These are phyloP conservation scores for Cyberlindnera maritima DNA, from an alignment of 805 yeast species.

Conservation along the genomic window DNA sequence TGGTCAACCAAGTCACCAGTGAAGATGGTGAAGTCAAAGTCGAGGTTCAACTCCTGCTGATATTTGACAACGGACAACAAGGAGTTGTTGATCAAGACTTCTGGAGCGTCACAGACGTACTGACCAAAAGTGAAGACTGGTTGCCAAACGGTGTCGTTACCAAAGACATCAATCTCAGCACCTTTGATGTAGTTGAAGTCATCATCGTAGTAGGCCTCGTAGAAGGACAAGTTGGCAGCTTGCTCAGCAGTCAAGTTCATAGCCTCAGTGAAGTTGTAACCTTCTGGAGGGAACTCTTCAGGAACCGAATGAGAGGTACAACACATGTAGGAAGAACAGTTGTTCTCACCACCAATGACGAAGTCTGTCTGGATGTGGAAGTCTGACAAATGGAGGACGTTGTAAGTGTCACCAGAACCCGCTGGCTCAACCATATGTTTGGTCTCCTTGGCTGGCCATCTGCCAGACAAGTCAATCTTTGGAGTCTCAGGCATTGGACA, in stretches of 20 bases:
- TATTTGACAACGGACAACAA: conserved; percentile 41
- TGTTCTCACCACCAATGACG: conserved; percentile 47
- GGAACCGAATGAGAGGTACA: conserved; percentile 42
- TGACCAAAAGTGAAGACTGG: conserved; percentile 66
- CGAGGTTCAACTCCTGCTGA: conserved; percentile 30
- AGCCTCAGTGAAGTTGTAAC: too few species aligned
- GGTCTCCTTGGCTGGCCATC: conserved; percentile 45
- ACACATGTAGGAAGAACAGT: conserved; percentile 41
- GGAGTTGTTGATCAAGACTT: conserved; percentile 55
- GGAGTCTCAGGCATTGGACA: conserved; percentile 57
- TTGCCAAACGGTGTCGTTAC: conserved; percentile 37
- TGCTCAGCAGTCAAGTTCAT: conserved; percentile 15
- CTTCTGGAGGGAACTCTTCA: too few species aligned
- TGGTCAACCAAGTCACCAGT: conserved; percentile 78
- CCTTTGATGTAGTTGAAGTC: conserved; percentile 7
- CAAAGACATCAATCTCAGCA: conserved; percentile 25
- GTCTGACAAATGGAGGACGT: conserved; percentile 65
- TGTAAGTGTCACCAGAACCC: conserved; percentile 42
- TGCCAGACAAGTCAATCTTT: conserved; percentile 38
- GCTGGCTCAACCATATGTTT: conserved; percentile 41
- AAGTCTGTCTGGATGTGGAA: conserved; percentile 60
- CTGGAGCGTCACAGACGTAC: conserved; percentile 67
- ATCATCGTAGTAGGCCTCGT: conserved; percentile 30
- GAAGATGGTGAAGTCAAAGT: conserved; percentile 61
- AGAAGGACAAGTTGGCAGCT: conserved; percentile 24